Conservation (phyloP, 768 basidiomycete species). For the Russula emetica region DNA sequence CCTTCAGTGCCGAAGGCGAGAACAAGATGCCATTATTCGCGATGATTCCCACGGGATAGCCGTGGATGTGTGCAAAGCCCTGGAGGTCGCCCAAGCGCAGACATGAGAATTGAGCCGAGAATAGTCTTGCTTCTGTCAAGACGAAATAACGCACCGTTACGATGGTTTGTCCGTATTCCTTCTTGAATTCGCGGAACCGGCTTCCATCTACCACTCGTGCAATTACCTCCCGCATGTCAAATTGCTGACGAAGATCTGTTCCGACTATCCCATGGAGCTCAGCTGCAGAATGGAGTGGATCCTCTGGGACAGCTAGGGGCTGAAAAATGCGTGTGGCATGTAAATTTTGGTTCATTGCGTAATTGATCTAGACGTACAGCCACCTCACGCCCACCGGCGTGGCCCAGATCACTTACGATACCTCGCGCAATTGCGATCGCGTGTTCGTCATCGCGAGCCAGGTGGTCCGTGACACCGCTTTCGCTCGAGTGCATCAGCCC, state of each 20-base stretch:
- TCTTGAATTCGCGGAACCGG: constrained; percentile 92
- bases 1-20: constrained; percentile 89
- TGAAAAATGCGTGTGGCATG: constrained; percentile 11
- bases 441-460: constrained; percentile 81
- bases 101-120: not conserved
- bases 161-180: constrained; percentile 88
- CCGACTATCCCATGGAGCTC: constrained; percentile 92
- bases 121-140: not conserved
- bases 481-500: constrained; percentile 89
- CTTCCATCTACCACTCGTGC: constrained; percentile 89
- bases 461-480: constrained; percentile 87
- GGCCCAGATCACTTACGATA: constrained; percentile 74
- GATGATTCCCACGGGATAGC: constrained; percentile 85
- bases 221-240: constrained; percentile 94
- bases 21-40: constrained; percentile 95
- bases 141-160: constrained; percentile 59
- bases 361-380: constrained; percentile 40
- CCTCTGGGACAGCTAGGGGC: constrained; percentile 60
- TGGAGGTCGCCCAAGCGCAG: constrained; percentile 30
- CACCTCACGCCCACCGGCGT: constrained; percentile 48
- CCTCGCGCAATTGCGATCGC: constrained; percentile 75
- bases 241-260: constrained; percentile 80
- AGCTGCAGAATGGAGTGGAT: constrained; percentile 70
- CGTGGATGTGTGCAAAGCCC: constrained; percentile 89
- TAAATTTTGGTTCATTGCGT: constrained; percentile 11